Evolutionary conservation across 331 rosid species (phyloP), one percentile per base, ranked within the genome.

Genomic region (Prunus yedoensis): DNA sequence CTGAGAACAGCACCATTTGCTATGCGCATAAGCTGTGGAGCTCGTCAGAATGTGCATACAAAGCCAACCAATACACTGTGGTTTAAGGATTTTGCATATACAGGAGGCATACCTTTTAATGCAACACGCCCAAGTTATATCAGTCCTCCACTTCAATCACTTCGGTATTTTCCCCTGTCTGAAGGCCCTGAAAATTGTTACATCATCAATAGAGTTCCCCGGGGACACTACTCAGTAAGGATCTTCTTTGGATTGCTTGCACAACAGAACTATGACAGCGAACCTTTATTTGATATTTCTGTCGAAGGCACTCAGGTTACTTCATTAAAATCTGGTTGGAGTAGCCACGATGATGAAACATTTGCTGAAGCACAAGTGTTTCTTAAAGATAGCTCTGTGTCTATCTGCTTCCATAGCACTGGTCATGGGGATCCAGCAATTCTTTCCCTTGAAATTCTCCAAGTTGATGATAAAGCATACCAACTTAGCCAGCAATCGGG

Each of bases 341-440:
- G 96, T 74, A 60, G 0, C 75, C 74, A 54, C 10, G 97, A 92
- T 76, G 99, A 95, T 75, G 89, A 88, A 76, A 81, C 78, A 60
- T 95, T 95, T 83, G 85, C 92, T 4, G 97, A 92, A 82, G 89
- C 95, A 43, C 87, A 66, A 30, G 86, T 90, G 54, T 87, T 83
- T 91, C 88, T 92, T 69, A 76, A 8, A 52, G 86, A 92, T 77
- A 86, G 89, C 70, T 84, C 96, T 43, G 92, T 85, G 66, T 95
- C 97, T 46, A 70, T 95, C 68, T 95, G 99, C 84, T 95, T 95
- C 38, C 99, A 95, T 79, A 88, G 97, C 82, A 95, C 99, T 2
- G 99, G 99, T 65, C 99, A 95, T 62, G 99, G 99, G 61, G 99
- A 92, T 87, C 99, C 99, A 20, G 88, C 97, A 32, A 84, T 95